A percentile compares a stretch with the other conserved stretches of the same genome.
These are phyloP conservation scores for Russula ochroleuca DNA, from an alignment of 768 basidiomycete species.

Conservation along the genomic window DNA sequence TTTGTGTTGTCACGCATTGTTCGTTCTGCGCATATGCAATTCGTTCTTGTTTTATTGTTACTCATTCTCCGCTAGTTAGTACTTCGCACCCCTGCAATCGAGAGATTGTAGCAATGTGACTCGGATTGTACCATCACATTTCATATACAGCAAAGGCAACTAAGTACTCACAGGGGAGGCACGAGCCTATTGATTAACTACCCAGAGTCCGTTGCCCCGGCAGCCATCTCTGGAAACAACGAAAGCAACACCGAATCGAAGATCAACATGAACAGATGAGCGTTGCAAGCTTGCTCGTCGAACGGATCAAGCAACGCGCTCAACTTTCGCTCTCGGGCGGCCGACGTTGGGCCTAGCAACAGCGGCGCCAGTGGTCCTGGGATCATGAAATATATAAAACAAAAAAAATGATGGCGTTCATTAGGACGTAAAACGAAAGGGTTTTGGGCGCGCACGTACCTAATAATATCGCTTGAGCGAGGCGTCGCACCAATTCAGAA, in stretches of 20 bases:
- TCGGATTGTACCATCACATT: neutral
- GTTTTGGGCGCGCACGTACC: conserved; percentile 33
- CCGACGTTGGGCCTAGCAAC: conserved; percentile 52
- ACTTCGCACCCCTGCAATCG: neutral
- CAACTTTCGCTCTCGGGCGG: conserved; percentile 40
- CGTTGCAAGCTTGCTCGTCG: conserved; percentile 63
- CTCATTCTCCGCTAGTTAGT: neutral
- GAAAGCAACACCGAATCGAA: conserved; percentile 67
- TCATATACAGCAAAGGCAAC: neutral
- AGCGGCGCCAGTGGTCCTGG: conserved; percentile 44
- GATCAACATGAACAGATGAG: conserved; percentile 68
- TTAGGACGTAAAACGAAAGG: neutral
- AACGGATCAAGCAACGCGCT: conserved; percentile 57
- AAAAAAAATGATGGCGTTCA: neutral
- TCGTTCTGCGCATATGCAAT: conserved; percentile 19
- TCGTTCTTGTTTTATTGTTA: conserved; percentile 12
- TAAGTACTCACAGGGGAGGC: neutral
- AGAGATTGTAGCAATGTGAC: neutral
- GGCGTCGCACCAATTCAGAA: conserved; percentile 37
- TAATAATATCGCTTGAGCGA: conserved; percentile 46
- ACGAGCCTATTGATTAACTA: neutral
- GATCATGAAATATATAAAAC: neutral
- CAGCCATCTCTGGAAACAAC: conserved; percentile 76
- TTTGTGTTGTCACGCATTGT: neutral
- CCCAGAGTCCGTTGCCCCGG: conserved; percentile 23